These are phyloP conservation scores for Bidens hawaiensis DNA, from an alignment of 140 eudicot species.

Conservation along the genomic window DNA sequence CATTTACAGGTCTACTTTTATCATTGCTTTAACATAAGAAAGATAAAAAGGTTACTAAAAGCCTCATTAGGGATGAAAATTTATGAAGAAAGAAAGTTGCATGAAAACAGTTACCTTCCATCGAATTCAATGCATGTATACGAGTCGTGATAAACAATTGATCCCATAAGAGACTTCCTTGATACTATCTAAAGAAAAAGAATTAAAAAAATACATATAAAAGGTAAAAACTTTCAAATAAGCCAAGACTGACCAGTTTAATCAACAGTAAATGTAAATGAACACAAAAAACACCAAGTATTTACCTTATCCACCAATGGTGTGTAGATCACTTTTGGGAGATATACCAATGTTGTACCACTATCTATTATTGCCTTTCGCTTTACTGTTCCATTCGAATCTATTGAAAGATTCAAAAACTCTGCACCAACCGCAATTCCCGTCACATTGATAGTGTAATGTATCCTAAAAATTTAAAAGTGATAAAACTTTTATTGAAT, in stretches of 20 bases:
- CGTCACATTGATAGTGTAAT: conserved; percentile 66
- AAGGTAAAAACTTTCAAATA: not conserved
- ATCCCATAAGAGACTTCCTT: conserved; percentile 45
- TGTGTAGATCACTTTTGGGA: conserved; percentile 58
- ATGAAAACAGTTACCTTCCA: conserved; percentile 44
- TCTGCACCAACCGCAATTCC: conserved; percentile 54
- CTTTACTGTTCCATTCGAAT: conserved; percentile 36
- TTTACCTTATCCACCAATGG: conserved; percentile 56
- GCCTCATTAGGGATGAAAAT: not conserved
- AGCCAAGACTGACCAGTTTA: not conserved
- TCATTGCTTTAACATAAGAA: not conserved
- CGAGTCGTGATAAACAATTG: conserved; percentile 40
- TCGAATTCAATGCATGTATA: conserved; percentile 64
- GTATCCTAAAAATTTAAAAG: conserved; percentile 41
- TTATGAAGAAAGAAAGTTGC: conserved; percentile 2
- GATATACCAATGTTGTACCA: conserved; percentile 82
- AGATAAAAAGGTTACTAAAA: not conserved
- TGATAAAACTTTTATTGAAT: conserved; percentile 1
- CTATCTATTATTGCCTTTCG: conserved; percentile 62
- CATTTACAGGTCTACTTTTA: no score
- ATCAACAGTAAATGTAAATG: not conserved
- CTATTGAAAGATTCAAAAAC: conserved; percentile 41
- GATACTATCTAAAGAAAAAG: conserved; percentile 47
- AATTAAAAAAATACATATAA: conserved; percentile 1
- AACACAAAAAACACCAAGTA: conserved; percentile 2